Evolutionary conservation across 345 rosid species (phyloP), one percentile per base, ranked within the genome.

Genomic region (Hypericum perforatum): DNA sequence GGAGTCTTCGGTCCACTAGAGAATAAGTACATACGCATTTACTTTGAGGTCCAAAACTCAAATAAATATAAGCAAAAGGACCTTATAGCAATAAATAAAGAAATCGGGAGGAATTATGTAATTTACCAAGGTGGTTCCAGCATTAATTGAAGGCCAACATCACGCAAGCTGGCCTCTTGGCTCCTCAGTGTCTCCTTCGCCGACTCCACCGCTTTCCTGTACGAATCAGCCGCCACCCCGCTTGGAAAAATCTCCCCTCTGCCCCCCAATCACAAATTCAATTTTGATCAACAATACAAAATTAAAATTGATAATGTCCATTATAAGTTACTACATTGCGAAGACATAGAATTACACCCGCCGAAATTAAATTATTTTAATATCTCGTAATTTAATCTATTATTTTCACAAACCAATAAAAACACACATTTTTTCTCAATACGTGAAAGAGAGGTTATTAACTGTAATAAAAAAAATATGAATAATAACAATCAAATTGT

Each of bases 241-340:
- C 86, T 83, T 38, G 98, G 96, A 50, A 81, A 79, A 38, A 88
- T 87, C 63, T 88, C 72, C 43, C 98, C 98, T 53, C 98, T 92
- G 73, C 58, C 4, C 32, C 32, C 32, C 4, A 1, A 22, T 22
- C 4, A 22, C 32, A 22, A 1, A 22, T 1, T 22, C 32, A 22
- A 22, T 22, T 22, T 22, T 22, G 32, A 22, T 1, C 32, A 22
- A 22, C 32, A 22, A 22, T 1, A 22, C 32, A 22, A 22, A 22
- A 22, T 22, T 22, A 22, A 22, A 22, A 22, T 22, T 22, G 32
- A 22, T 22, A 1, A 22, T 4, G 32, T 22, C 32, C 32, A 22
- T 22, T 22, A 22, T 22, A 22, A 22, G 32, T 22, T 22, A 22
- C 32, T 22, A 1, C 32, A 22, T 22, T 22, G 32, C 32, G 2